Base-by-base conservation (phyloP, 2,329 filamentous ascomycete genomes). In the Gnomoniopsis sp. region DNA sequence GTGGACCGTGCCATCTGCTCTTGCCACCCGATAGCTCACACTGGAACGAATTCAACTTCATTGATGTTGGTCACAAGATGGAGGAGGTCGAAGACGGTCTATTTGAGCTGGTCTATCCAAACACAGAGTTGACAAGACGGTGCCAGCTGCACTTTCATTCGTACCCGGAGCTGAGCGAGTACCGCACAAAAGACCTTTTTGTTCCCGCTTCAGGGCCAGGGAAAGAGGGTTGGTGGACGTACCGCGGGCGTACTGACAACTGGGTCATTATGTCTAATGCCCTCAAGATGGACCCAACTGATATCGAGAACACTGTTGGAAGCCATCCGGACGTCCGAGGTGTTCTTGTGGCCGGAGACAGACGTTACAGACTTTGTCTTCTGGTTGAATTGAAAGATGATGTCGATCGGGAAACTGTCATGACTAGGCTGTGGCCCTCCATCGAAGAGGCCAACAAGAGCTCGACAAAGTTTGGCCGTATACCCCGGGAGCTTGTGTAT, bases 221-320 rank as follows among this genome's bases (percentile, higher is more conserved):
- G 17, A 52, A 41, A 23, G 19, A 52, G 11, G 49, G 49, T 3
- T 52, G 49, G 49, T 59, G 49, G 58, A 50, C 48, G 11, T 65
- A 17, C 55, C 58, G 58, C 4, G 68, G 69, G n/a, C 63, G 70
- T 1, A 65, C 59, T n/a, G 71, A 73, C 53, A 67, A 73, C 50
- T 51, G 72, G 8, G 61, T 72, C 10, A 66, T 71, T n/a, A 63
- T 73, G 15, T 64, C 65, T 3, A 69, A 70, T 33, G 69, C 67
- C 8, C 64, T 67, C 46, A 71, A 72, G 38, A 57, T 71, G n/a
- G 69, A 72, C 21, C 71, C 71, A 1, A 58, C 66, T 11, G 49
- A 62, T 1, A 64, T 69, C 52, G 69, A 71, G 63, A 38, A 41
- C 41, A 51, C 36, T 7, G 44, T 59, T 11, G 51, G 57, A 11